Evolutionary conservation across 2,329 filamentous ascomycete genomes (phyloP).

Genomic region (Fusarium sp.): DNA sequence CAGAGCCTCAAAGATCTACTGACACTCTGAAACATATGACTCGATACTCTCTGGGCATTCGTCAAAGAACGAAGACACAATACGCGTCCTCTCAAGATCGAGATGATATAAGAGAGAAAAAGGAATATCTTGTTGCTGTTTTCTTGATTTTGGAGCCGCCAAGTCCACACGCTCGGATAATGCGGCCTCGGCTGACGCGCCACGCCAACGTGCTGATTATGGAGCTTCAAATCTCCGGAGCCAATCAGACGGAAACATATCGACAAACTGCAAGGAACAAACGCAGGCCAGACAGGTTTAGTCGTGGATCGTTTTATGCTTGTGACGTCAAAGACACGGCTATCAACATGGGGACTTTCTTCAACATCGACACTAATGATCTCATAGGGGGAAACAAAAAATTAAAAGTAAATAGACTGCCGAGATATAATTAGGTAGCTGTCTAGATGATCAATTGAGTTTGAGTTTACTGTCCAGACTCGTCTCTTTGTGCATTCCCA

Average conservation of each 20-base stretch:
- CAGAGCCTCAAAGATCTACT: background rate
- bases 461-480: background rate
- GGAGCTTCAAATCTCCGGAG: slow-evolving; percentile 36
- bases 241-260: slow-evolving; percentile 9
- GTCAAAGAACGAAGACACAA: background rate
- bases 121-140: background rate
- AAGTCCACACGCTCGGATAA: slow-evolving; percentile 31
- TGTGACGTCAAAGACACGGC: slow-evolving; percentile 34
- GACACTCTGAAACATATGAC: slow-evolving; percentile 1
- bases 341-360: background rate
- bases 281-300: slow-evolving; percentile 22
- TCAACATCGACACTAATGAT: slow-evolving; percentile 18
- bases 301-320: slow-evolving; percentile 8
- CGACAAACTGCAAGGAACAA: slow-evolving; percentile 25
- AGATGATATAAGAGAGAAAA: background rate
- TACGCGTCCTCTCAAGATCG: slow-evolving; percentile 4
- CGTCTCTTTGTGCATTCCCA: background rate
- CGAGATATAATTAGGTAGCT: slow-evolving; percentile 2
- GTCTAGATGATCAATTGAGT: background rate
- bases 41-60: background rate
- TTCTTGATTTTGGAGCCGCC: slow-evolving; percentile 29
- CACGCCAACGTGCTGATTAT: background rate
- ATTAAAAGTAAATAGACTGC: background rate
- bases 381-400: slow-evolving; percentile 6
- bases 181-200: slow-evolving; percentile 28